Evolutionary conservation across 768 basidiomycete species (phyloP), one percentile per base, ranked within the genome.

Genomic region (Ramaria sp.): DNA sequence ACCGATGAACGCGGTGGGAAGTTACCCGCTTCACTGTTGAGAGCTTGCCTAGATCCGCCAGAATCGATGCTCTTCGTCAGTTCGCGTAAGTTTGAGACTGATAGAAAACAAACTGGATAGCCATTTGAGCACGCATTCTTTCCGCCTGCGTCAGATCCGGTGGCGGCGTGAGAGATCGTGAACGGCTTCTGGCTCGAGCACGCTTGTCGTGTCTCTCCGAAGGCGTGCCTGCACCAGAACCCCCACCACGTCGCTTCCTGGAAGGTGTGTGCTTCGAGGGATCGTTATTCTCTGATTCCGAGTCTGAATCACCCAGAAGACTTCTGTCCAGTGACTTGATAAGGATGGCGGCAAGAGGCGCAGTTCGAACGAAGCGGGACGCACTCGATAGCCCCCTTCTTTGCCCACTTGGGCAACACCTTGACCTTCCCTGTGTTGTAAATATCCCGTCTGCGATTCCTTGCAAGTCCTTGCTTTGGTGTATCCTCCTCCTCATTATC

Each of bases 161-260:
- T 4, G 88, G 88, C 1, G 88, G 88, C 0, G 88, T 91, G 39
- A 90, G 77, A 3, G 88, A 91, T 22, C 74, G 71, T 31, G 86
- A 88, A 39, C 82, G 81, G 65, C 80, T 83, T 46, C 82, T 76
- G 41, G 70, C 63, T 39, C 75, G 70, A 55, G 75, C 71, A 58
- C 77, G 74, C 59, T 76, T 78, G 30, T 73, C 22, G 73, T 51
- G 20, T 73, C 72, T 27, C 77, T 73, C 15, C 79, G 33, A 78
- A 75, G 19, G 71, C 72, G 1, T 68, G 69, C 33, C 71, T 64
- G n/a, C 73, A 58, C 24, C 73, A 71, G 53, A 41, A 52, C 22
- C 49, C 1, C 38, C 46, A 19, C 12, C 51, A 46, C 22, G 48
- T 20, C n/a, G 51, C n/a, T 15, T 30, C 48, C 20, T 55, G 27